Conservation (phyloP, 1,139 yeast species). For the Lodderomyces metapsilosis region DNA sequence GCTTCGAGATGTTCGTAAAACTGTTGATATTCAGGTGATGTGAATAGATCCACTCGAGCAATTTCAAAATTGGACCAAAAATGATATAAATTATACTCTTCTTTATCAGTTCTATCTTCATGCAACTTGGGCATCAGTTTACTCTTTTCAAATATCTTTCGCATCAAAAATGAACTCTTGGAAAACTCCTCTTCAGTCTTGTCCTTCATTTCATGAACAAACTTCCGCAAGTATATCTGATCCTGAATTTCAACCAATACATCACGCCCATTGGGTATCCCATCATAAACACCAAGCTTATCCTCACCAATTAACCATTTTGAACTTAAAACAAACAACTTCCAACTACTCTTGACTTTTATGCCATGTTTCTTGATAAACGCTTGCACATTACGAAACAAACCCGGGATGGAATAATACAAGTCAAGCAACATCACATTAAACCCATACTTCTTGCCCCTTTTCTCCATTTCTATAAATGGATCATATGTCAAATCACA, state of each 20-base stretch:
- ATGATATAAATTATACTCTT: slow-evolving; percentile 78
- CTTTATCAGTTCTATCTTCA: slow-evolving; percentile 58
- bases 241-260: slow-evolving; percentile 28
- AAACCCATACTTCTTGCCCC: slow-evolving; percentile 77
- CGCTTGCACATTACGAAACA: slow-evolving; percentile 68
- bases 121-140: slow-evolving; percentile 32
- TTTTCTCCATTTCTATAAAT: slow-evolving; percentile 70
- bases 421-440: slow-evolving; percentile 74
- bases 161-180: slow-evolving; percentile 22
- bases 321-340: slow-evolving; percentile 44
- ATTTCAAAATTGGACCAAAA: slow-evolving; percentile 96
- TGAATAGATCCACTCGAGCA: slow-evolving; percentile 74
- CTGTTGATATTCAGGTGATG: slow-evolving; percentile 57
- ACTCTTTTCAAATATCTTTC: slow-evolving; percentile 25
- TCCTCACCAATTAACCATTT: slow-evolving; percentile 23
- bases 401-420: slow-evolving; percentile 74
- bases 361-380: slow-evolving; percentile 50
- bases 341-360: slow-evolving; percentile 58
- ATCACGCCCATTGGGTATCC: slow-evolving; percentile 16
- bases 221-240: slow-evolving; percentile 25
- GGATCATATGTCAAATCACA: slow-evolving; percentile 94
- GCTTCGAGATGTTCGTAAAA: slow-evolving; percentile 67
- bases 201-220: slow-evolving; percentile 18
- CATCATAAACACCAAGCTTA: slow-evolving; percentile 4
- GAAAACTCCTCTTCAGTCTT: slow-evolving; percentile 20